Conservation (phyloP, 1,284 basidiomycete species). For the Clitocybe nebularis region DNA sequence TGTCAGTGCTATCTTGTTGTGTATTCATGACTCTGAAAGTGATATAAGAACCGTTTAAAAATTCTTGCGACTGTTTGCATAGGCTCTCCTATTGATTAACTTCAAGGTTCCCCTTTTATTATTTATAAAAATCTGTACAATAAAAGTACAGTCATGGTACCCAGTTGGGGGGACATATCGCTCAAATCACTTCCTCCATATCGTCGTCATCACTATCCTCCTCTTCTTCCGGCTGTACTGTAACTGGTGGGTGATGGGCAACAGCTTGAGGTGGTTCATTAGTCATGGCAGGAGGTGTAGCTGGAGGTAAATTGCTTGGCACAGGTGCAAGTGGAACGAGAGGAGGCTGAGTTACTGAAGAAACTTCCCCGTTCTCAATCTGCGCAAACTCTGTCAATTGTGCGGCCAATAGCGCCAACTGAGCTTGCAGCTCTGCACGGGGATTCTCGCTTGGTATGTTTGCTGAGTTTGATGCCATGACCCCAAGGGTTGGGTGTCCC, state of each 20-base stretch:
- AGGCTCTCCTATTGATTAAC: no score
- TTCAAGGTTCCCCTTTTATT: no score
- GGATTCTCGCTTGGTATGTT: slow-evolving; percentile 7
- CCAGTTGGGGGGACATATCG: not conserved
- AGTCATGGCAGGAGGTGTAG: slow-evolving; percentile 4
- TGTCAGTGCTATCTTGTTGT: no score
- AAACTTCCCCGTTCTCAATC: slow-evolving; percentile 16
- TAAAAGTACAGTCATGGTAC: not conserved
- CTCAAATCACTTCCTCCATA: slow-evolving; percentile 36
- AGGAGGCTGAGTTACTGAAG: slow-evolving; percentile 14
- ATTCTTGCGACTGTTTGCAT: no score
- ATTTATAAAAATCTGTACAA: no score
- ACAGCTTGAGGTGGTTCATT: slow-evolving; percentile 4
- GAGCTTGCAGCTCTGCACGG: slow-evolving; percentile 24
- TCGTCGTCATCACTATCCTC: slow-evolving; percentile 32
- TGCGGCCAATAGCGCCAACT: slow-evolving; percentile 26
- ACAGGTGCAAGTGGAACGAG: not conserved
- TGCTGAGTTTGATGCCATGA: not conserved
- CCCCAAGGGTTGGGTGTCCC: not conserved
- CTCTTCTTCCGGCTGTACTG: slow-evolving; percentile 17
- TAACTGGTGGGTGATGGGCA: slow-evolving; percentile 5
- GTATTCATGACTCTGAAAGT: no score
- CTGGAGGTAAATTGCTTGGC: slow-evolving; percentile 5
- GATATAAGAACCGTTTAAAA: no score
- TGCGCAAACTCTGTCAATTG: slow-evolving; percentile 26